Evolutionary conservation across 2,329 filamentous ascomycete species (phyloP), one percentile per base, ranked within the genome.

Genomic region (Amesomyces nigricolor): DNA sequence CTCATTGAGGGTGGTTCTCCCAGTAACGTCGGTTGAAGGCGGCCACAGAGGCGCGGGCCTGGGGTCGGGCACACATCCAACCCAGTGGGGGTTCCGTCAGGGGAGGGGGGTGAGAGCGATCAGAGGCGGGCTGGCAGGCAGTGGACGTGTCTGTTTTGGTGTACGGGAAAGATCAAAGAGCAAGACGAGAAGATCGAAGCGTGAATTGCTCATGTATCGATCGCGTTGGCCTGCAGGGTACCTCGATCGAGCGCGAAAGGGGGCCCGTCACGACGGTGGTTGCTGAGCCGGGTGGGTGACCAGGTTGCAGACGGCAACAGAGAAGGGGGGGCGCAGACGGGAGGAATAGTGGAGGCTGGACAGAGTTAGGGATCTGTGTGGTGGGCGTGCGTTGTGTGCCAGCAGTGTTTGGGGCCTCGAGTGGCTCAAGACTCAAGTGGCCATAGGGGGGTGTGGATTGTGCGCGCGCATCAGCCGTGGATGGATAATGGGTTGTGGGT

Each of bases 11-110:
- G 13, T 48, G 38, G 32, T 56, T 38, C 16, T 53, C 44, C 54
- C 47, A 47, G 54, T 58, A 58, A 58, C 58, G 60, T 62, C 60
- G 60, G 54, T 51, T 30, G 47, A 35, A 52, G 54, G 50, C 51
- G 50, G 55, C 53, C 47, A 51, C 54, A 46, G 47, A 54, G 56
- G 48, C 54, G 57, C 56, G 58, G 40, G 47, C 38, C 14, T 14
- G 48, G 44, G 46, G 5, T 45, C 42, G 54, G 54, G 45, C 48
- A 53, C 52, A 52, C 59, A 59, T 59, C 53, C 54, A 58, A 56
- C 42, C 38, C 49, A 53, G 11, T 30, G 39, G 40, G 17, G 45
- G 45, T 10, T 26, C 22, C 22, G 17, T 14, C 29, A 44, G 39
- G 40, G 11, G 9, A 32, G 47, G 44, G 10, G 17, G 8, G 35